Evolutionary conservation across 2,329 filamentous ascomycete species (phyloP).

Genomic region (Alternaria triticina): DNA sequence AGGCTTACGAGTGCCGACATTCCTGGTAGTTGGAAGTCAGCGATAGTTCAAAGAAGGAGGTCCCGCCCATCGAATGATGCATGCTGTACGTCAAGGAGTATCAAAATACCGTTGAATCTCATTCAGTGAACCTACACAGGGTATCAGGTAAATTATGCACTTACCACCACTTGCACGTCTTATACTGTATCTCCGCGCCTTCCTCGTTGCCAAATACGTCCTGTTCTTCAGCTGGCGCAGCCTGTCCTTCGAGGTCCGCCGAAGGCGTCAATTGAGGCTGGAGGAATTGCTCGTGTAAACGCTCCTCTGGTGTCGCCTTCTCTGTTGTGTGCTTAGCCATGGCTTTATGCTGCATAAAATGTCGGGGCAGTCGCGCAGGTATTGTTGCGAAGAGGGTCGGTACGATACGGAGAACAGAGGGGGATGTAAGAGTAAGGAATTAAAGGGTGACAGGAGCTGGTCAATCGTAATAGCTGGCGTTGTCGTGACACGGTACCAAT

Average conservation of each 20-base stretch:
- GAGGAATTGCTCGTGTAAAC: not conserved
- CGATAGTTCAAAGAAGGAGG: not conserved
- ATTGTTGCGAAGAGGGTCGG: not conserved
- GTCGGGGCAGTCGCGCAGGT: not conserved
- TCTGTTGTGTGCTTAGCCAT: not conserved
- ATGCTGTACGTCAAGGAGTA: not conserved
- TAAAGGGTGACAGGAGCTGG: not conserved
- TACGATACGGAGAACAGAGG: not conserved
- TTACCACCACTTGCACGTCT: constrained; percentile 58
- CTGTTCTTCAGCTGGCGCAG: not conserved
- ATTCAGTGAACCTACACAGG: not conserved
- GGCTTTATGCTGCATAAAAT: not conserved
- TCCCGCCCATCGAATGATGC: not conserved
- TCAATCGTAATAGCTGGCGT: not conserved
- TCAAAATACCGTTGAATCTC: not conserved
- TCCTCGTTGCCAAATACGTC: constrained; percentile 38
- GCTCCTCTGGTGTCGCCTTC: not conserved
- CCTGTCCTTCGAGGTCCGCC: constrained; percentile 22
- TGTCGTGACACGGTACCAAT: not conserved
- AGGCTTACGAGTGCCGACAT: constrained; percentile 2
- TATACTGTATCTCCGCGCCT: constrained; percentile 56
- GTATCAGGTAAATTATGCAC: not conserved
- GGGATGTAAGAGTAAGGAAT: too few relatives aligned
- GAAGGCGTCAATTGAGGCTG: not conserved
- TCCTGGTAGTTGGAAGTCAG: constrained; percentile 3